phyloP scores from a whole-genome alignment of 2,329 filamentous ascomycete genomes.

The Nemania sp. region DNA sequence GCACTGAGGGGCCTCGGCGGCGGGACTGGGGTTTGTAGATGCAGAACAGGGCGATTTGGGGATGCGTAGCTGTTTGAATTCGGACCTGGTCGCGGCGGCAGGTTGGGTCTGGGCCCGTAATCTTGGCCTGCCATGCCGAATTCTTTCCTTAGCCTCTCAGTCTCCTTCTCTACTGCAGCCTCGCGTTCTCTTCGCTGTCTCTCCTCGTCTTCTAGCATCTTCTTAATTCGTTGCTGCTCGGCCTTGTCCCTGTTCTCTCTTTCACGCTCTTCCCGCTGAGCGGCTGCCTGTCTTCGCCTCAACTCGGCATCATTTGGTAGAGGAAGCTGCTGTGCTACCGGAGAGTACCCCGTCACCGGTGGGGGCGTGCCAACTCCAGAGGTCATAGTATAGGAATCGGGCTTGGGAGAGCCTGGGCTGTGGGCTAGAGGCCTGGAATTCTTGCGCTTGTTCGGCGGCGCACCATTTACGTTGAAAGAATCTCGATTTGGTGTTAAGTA shows the following conservation, averaged over 20 bases:
- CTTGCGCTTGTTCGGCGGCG: conserved; percentile 42
- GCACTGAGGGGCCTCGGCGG: conserved; percentile 54
- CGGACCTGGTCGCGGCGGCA: conserved; percentile 42
- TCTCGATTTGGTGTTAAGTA: conserved; percentile 69
- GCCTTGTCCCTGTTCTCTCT: conserved; percentile 58
- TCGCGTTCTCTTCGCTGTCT: conserved; percentile 59
- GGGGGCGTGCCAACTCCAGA: conserved; percentile 49
- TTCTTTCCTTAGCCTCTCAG: conserved; percentile 71
- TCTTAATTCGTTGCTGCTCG: conserved; percentile 62
- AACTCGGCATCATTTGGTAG: conserved; percentile 64
- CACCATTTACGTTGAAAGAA: conserved; percentile 73
- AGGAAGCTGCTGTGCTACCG: conserved; percentile 33
- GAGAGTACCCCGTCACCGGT: conserved; percentile 42
- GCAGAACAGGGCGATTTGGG: conserved; percentile 27
- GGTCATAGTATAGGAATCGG: conserved; percentile 42
- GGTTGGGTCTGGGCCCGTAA: conserved; percentile 36
- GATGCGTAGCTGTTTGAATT: conserved; percentile 10
- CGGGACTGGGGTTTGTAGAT: conserved; percentile 37
- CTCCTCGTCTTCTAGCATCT: conserved; percentile 69
- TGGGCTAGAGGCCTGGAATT: conserved; percentile 47
- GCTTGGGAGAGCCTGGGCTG: conserved; percentile 31
- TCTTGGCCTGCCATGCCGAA: conserved; percentile 64
- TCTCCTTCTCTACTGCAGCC: conserved; percentile 74
- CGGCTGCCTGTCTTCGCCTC: conserved; percentile 64
- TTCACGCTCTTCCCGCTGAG: conserved; percentile 58